phyloP scores from a whole-genome alignment of 2,329 filamentous ascomycete species.

The Didymella exigua region DNA sequence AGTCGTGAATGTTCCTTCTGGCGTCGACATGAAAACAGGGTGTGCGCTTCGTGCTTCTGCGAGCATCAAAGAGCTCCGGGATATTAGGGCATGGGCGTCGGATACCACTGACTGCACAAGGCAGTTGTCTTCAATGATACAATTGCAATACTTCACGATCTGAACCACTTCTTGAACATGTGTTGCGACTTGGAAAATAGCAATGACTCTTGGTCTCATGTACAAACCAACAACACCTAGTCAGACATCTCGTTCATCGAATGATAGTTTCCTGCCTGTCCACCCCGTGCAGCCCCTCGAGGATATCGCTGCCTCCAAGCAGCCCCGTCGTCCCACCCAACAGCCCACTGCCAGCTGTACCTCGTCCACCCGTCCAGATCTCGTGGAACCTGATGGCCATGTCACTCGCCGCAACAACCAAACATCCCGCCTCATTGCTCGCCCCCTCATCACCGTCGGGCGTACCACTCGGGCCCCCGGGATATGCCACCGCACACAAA shows the following conservation, averaged over 20 bases:
- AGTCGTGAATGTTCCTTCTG: conserved; percentile 45
- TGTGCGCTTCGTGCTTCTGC: conserved; percentile 42
- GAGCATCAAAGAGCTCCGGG: conserved; percentile 35
- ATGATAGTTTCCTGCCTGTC: conserved; percentile 65
- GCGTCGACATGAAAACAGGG: conserved; percentile 46
- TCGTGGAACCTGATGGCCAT: conserved; percentile 95
- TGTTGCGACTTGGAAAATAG: neutral
- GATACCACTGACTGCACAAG: conserved; percentile 45
- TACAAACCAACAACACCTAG: neutral
- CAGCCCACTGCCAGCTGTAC: conserved; percentile 58
- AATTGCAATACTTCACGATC: conserved; percentile 45
- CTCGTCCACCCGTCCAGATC: conserved; percentile 73
- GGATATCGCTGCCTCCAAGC: conserved; percentile 81
- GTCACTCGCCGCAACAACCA: conserved; percentile 91
- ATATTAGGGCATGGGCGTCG: conserved; percentile 43
- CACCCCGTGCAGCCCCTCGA: conserved; percentile 81
- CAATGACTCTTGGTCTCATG: neutral
- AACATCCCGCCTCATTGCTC: conserved; percentile 72
- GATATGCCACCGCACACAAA: conserved; percentile 86
- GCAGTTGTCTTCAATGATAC: conserved; percentile 46
- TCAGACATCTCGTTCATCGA: conserved; percentile 33
- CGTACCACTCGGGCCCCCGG: conserved; percentile 61
- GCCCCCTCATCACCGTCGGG: conserved; percentile 27
- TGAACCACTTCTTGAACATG: conserved; percentile 1
- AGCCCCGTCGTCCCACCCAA: conserved; percentile 49